phyloP scores from a whole-genome alignment of 202 grass and related monocot species.

The Zizania palustris region DNA sequence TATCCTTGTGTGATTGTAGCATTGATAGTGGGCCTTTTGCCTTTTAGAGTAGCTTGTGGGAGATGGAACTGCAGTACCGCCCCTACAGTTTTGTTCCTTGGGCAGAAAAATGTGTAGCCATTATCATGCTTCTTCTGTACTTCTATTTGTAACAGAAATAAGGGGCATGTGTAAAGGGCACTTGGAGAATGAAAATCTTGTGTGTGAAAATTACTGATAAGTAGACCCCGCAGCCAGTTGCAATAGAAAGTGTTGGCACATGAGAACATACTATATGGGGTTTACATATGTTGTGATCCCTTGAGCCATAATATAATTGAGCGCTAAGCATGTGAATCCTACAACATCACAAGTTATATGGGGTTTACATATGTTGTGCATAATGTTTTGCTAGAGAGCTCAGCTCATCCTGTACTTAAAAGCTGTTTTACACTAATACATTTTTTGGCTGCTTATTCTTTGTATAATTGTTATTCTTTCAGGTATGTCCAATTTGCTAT shows the following conservation, averaged over 20 bases:
- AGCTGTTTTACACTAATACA: not conserved
- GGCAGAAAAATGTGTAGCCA: not conserved
- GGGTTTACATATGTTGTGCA: not conserved
- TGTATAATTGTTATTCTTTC: slow-evolving; percentile 24
- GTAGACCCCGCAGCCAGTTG: no score
- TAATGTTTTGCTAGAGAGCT: not conserved
- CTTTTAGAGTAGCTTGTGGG: not conserved
- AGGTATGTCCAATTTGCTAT: slow-evolving; percentile 70
- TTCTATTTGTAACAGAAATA: not conserved
- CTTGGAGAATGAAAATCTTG: no score
- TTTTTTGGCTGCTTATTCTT: not conserved
- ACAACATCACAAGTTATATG: not conserved
- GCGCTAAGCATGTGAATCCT: not conserved
- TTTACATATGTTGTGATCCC: no score
- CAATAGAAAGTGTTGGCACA: no score
- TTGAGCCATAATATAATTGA: not conserved
- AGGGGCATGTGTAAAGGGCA: no score
- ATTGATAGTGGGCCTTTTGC: not conserved
- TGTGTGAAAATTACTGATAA: no score
- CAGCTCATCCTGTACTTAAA: not conserved
- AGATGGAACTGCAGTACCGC: not conserved
- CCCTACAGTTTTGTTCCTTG: not conserved
- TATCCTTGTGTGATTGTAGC: slow-evolving; percentile 4
- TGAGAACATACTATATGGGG: not conserved
- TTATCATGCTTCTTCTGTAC: slow-evolving; percentile 8